Evolutionary conservation across 306 rosid genomes (phyloP), one percentile per base, ranked within the genome.

Genomic region (Ormosia emarginata): DNA sequence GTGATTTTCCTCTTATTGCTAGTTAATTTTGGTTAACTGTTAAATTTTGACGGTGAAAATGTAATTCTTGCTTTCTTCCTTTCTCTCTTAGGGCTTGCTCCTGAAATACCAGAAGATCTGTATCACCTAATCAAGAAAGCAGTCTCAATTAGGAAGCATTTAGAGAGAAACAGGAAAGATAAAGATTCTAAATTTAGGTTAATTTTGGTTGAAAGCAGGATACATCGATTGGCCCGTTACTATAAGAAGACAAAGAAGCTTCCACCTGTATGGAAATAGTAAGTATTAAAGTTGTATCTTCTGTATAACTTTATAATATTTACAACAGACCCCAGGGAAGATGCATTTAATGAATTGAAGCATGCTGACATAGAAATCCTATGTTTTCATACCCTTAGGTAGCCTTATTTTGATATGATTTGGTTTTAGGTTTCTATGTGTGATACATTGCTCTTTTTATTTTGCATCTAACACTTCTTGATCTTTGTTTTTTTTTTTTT

Each of bases 71-170:
- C 8, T 6, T 44, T 0, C 0, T 24, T 41, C 37, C 3, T 2
- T 4, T 14, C 3, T 53, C 1, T 33, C 30, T 46, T 67, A 89
- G 93, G 91, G 4, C 89, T 89, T 69, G 93, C 91, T 72, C 93
- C 93, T 24, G 93, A 87, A 63, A 87, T 89, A 2, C 93, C 93
- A 1, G 93, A 89, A 89, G 92, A 89, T 67, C 71, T 89, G 67
- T 89, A 89, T 83, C 90, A 87, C 73, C 88, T 89, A 40, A 89
- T 89, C 77, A 89, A 89, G 84, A 89, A 87, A 29, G 92, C 90
- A 1, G 90, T 89, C 14, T 87, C 90, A 1, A 85, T 87, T 7
- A 70, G 90, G 57, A 89, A 87, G 89, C 90, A 87, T 81, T 80
- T 89, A 85, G 90, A 89, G 82, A 89, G 90, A 83, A 89, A 89